phyloP scores from a whole-genome alignment of 495 filamentous ascomycete genomes.

The Clavariopsis aquatica region DNA sequence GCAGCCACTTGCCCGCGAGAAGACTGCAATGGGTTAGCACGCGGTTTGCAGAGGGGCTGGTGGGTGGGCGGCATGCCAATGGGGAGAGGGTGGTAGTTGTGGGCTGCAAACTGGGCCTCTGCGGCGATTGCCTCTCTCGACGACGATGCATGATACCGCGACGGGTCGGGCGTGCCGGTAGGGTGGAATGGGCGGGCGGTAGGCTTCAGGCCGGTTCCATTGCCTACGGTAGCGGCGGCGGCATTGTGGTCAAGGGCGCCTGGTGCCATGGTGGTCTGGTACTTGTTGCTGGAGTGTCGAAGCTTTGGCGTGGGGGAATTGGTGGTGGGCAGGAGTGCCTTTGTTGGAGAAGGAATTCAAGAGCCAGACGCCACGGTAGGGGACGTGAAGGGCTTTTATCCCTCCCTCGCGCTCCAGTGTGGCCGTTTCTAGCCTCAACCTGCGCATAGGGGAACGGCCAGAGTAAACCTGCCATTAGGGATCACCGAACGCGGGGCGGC shows the following conservation, averaged over 20 bases:
- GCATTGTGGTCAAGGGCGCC: constrained; percentile 31
- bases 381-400: constrained; percentile 6
- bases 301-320: constrained; percentile 13
- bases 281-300: background rate
- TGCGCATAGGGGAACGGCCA: constrained; percentile 26
- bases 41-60: background rate
- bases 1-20: constrained; percentile 71
- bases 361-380: background rate
- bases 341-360: constrained; percentile 8
- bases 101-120: constrained; percentile 84
- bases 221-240: constrained; percentile 8
- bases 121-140: constrained; percentile 75
- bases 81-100: constrained; percentile 98
- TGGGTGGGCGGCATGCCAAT: constrained; percentile 47
- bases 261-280: constrained; percentile 32
- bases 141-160: constrained; percentile 74
- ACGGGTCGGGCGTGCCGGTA: constrained; percentile 49
- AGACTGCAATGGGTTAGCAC: constrained; percentile 44
- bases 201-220: constrained; percentile 34
- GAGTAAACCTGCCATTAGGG: constrained; percentile 33
- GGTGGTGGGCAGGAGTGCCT: constrained; percentile 15
- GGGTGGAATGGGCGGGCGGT: constrained; percentile 52
- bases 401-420: constrained; percentile 1
- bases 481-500: constrained; percentile 7
- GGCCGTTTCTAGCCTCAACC: constrained; percentile 31